Base-by-base conservation (phyloP, 306 rosid species). In the Castanea crenata region DNA sequence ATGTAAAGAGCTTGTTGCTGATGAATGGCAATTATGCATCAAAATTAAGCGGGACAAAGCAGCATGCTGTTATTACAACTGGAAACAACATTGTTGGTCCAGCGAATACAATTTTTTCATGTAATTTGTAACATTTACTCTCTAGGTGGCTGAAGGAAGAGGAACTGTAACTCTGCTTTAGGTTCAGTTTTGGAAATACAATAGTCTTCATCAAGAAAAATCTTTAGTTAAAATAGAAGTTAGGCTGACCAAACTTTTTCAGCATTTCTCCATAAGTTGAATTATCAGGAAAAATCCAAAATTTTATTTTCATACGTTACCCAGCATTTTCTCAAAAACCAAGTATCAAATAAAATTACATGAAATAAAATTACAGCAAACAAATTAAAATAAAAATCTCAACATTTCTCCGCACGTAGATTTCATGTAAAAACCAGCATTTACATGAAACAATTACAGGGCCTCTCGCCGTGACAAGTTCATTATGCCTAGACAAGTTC, bases 351-450 rank as follows among this genome's bases (percentile, higher is more conserved):
- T 7, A 38, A 38, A 25, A 27, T 25, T 61, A 61, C 29, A 19
- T 12, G 27, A 38, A 7, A 38, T 7, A 38, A 38, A 25, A 27
- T 25, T 61, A 61, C 29, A 19, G 3, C 23, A 41, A 69, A 67
- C 79, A 5, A 21, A 69, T 59, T 59, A 16, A 55, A 68, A 73
- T 76, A 31, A 13, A 46, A 19, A 80, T 71, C 76, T 72, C 69
- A 67, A 73, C 64, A 72, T 44, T 21, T 16, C 57, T n/a, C 44
- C 78, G 74, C 78, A 75, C 78, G 83, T 70, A 75, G 81, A 64
- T 49, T 27, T 29, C 84, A 84, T 84, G 87, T 86, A 71, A 74
- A 49, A 83, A 34, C 11, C 69, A 69, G 51, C 69, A 69, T 31
- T 72, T 23, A 82, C 79, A 80, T 62, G 71, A 44, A 54, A 51